Base-by-base conservation (phyloP, 192 early-diverging fungal genomes). In the Podila epigama region DNA sequence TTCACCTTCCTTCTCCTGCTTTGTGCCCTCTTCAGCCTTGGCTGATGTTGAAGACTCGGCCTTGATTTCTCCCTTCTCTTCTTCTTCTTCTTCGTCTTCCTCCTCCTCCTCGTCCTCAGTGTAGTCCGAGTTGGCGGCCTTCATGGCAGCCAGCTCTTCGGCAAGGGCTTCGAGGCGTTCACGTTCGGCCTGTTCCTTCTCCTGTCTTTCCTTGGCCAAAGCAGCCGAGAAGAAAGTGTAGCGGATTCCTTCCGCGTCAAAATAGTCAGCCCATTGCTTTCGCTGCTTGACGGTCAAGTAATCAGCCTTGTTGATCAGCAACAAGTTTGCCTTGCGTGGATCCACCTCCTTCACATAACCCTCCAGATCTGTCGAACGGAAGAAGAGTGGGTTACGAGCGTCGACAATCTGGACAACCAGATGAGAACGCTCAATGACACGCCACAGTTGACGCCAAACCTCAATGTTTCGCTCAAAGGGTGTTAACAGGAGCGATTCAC, bases 271-370 rank as follows among this genome's bases (percentile, higher is more conserved):
- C 98, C 98, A 99, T 11, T 58, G 34, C 63, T 84, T 86, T 73
- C 96, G 86, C 84, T 99, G 98, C 64, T 83, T 72, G 28, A 86
- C 86, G 3, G 94, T 97, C 75, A 99, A 82, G 83, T 98, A 93
- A 81, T 99, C 98, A 10, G 97, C 98, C 89, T 99, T 99, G 83
- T 99, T 99, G 63, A 99, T 89, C 70, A 99, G 84, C 41, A 99
- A 80, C 53, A 99, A 70, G 70, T 94, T 95, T 53, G 84, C 85
- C 81, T 99, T 99, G 57, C 88, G 82, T 35, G 84, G 75, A 68
- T 96, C 89, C 8, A 98, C 90, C 87, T 99, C 94, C 34, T 83
- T 84, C 18, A 99, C 98, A 64, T 99, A 99, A 44, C 75, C 85
- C 37, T 93, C 94, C 51, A 99, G 75, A 82, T 99, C 98, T 3